Conservation (phyloP, 257 asterid species). For the Craterostigma plantagineum region DNA sequence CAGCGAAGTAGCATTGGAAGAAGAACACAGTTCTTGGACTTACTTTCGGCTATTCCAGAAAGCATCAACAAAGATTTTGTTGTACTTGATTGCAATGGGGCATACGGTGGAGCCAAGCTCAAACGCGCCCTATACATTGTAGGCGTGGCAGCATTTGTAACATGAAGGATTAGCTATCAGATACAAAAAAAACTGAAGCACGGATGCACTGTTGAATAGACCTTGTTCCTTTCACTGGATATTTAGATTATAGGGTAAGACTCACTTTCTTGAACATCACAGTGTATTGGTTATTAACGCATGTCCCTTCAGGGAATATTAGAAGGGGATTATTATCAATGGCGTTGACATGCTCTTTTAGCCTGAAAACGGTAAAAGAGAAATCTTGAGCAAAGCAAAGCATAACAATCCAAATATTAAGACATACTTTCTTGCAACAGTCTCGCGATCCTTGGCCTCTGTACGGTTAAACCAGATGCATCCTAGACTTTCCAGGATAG, state of each 20-base stretch:
- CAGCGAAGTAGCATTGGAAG: no score
- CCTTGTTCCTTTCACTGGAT: no score
- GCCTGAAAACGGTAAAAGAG: constrained; percentile 24
- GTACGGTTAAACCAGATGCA: constrained; percentile 99
- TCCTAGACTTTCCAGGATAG: constrained; percentile 91
- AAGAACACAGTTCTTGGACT: constrained; percentile 5
- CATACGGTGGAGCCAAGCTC: constrained; percentile 93
- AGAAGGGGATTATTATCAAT: constrained; percentile 92
- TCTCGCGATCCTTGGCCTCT: constrained; percentile 93
- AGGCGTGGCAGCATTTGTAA: not conserved
- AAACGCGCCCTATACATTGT: constrained; percentile 70
- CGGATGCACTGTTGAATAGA: no score
- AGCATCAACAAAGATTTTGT: constrained; percentile 95
- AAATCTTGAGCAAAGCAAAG: not conserved
- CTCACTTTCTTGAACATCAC: constrained; percentile 96
- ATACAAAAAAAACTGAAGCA: no score
- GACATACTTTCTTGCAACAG: constrained; percentile 75
- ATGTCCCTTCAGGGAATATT: constrained; percentile 98
- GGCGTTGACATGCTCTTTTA: constrained; percentile 78
- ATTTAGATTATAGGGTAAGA: not conserved
- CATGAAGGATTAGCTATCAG: no score
- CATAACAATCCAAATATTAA: not conserved
- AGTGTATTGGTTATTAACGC: constrained; percentile 87
- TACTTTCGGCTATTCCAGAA: constrained; percentile 86
- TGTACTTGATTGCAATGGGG: constrained; percentile 90